Percentiles rank a stretch among this genome's conserved stretches.
Evolutionary conservation across 345 rosid species (phyloP).

Genomic region (Xanthoceras sorbifolium): DNA sequence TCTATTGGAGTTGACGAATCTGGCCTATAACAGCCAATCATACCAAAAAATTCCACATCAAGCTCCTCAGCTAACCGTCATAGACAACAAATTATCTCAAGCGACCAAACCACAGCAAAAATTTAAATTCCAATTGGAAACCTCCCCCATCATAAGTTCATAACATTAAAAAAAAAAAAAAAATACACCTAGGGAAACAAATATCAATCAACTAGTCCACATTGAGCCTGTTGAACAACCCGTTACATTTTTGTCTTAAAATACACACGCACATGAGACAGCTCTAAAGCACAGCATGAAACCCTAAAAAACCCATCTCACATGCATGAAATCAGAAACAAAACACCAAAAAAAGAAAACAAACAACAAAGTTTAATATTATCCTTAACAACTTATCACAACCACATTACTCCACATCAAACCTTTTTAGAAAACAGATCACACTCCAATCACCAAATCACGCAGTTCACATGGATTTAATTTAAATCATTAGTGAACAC

Average conservation of each 20-base stretch:
- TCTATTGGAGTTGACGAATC: conserved; percentile 85
- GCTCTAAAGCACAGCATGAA: background rate
- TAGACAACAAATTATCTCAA: background rate
- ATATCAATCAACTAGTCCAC: background rate
- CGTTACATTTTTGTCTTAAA: background rate
- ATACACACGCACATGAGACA: too few relatives aligned
- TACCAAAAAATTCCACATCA: background rate
- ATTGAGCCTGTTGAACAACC: background rate
- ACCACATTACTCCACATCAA: conserved; percentile 5
- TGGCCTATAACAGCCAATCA: conserved; percentile 55
- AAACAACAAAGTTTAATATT: background rate
- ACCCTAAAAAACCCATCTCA: background rate
- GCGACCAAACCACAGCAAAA: background rate
- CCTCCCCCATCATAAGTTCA: background rate
- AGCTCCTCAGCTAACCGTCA: background rate
- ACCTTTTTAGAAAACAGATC: background rate
- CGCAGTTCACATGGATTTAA: background rate
- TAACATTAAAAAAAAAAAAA: background rate
- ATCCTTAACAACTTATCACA: background rate
- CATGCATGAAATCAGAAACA: background rate
- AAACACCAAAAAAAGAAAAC: background rate
- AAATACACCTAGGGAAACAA: background rate
- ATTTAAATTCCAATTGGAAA: too few relatives aligned
- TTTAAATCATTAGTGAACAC: background rate
- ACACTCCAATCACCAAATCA: background rate